Conservation (phyloP, 2,329 filamentous ascomycete genomes). For the Aspergillus fructus region DNA sequence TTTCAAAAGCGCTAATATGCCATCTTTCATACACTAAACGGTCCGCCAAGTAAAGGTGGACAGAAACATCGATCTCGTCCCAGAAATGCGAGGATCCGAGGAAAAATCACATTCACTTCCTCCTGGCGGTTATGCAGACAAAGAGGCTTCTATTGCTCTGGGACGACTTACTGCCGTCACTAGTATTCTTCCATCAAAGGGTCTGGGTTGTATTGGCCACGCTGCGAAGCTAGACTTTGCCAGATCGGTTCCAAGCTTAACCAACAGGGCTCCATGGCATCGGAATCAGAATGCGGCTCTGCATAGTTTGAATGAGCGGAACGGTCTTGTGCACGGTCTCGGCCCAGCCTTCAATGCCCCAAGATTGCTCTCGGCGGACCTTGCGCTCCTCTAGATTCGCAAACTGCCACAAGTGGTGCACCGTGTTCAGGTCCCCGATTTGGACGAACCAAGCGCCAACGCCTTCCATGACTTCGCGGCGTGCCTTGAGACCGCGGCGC, state of each 20-base stretch:
- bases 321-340: conserved; percentile 99
- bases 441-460: conserved; percentile 99
- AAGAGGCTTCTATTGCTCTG: not conserved
- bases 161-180: not conserved
- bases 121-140: not conserved
- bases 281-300: conserved; percentile 86
- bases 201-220: not conserved
- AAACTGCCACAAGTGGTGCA: conserved; percentile 98
- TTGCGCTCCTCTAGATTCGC: conserved; percentile 94
- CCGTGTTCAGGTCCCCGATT: conserved; percentile 94
- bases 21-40: conserved; percentile 17
- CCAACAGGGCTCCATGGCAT: conserved; percentile 96
- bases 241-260: conserved; percentile 41
- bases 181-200: not conserved
- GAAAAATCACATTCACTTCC: conserved; percentile 3
- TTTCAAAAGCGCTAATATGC: conserved; percentile 20
- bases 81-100: not conserved
- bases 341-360: conserved; percentile 92
- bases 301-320: conserved; percentile 93
- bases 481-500: conserved; percentile 85
- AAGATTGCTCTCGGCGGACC: conserved; percentile 86
- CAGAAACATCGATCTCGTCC: conserved; percentile 1
- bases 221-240: not conserved
- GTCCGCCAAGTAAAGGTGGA: conserved; percentile 9
- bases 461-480: conserved; percentile 96